Conservation (phyloP, 495 filamentous ascomycete species). For the Xylaria sp. region DNA sequence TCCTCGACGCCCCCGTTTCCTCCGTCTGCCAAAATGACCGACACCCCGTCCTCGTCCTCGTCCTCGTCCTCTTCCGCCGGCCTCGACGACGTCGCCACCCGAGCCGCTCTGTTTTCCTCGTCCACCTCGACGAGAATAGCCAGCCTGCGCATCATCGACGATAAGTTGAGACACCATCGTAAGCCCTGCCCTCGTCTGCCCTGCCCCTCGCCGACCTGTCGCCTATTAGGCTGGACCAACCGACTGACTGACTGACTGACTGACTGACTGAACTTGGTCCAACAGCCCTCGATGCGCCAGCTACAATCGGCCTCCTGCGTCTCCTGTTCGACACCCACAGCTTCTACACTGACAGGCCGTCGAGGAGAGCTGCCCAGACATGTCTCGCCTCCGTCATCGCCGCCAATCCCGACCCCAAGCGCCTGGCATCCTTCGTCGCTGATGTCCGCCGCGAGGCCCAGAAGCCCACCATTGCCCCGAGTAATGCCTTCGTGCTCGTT, state of each 20-base stretch:
- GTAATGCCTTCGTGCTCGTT: slow-evolving; percentile 85
- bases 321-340: slow-evolving; percentile 85
- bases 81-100: slow-evolving; percentile 46
- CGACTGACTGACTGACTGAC: slow-evolving; percentile 16
- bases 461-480: slow-evolving; percentile 76
- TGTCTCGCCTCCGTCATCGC: slow-evolving; percentile 71
- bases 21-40: slow-evolving; percentile 52
- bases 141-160: slow-evolving; percentile 53
- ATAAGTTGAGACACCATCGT: slow-evolving; percentile 56
- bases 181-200: slow-evolving; percentile 27
- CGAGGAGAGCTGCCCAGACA: slow-evolving; percentile 78
- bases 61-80: slow-evolving; percentile 38
- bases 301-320: slow-evolving; percentile 59
- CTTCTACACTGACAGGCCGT: slow-evolving; percentile 83
- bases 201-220: neutral
- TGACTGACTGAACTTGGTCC: slow-evolving; percentile 17
- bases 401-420: slow-evolving; percentile 56
- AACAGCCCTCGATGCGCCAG: slow-evolving; percentile 50
- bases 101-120: slow-evolving; percentile 54
- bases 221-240: neutral
- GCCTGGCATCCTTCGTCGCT: slow-evolving; percentile 66
- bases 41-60: slow-evolving; percentile 38
- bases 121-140: slow-evolving; percentile 54
- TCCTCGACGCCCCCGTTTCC: slow-evolving; percentile 25
- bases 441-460: slow-evolving; percentile 67